Base-by-base conservation (phyloP, 345 rosid species). In the Noccaea caerulescens region DNA sequence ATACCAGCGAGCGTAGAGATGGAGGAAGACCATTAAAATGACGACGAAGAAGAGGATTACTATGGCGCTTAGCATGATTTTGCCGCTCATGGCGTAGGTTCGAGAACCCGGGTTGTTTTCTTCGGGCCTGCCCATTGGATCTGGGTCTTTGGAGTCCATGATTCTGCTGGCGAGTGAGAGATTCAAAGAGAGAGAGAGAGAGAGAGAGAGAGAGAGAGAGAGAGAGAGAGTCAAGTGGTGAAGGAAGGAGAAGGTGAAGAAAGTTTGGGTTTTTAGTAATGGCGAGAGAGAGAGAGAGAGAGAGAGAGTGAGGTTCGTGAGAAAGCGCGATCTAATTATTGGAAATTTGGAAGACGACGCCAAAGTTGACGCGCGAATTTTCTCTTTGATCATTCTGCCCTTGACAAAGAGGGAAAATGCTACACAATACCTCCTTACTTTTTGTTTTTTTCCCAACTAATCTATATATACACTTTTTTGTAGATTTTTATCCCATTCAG, bases 1-100 rank as follows among this genome's bases (percentile, higher is more conserved):
- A 82, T 84, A 87, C 96, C 96, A 92, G 23, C 98, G 96, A n/a
- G 90, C 89, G 82, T 87, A 94, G 68, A 94, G 87, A 44, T 92
- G 97, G 81, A 94, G 83, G 53, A 69, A 73, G 49, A 89, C 71
- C 85, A 90, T 84, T 63, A 86, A 50, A 36, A 89, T 36, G 27
- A 89, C 87, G 27, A 89, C 84, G 78, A 92, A 84, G 81, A 94
- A 88, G 66, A 94, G 78, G 42, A 92, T 63, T 0, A 87, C 67
- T 6, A 94, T 85, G 0, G 92, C 84, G 66, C 69, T 77, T 7
- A 94, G 83, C 98, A 92, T 87, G 50, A 92, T 82, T 59, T 62
- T 86, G 32, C 97, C 96, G 77, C 84, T 86, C 41, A 86, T 43
- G 23, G 82, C 91, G 65, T 85, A 89, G 72, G 86, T 5, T 7